Base-by-base conservation (phyloP, 2,329 filamentous ascomycete genomes). In the Mycosphaerella sp. region DNA sequence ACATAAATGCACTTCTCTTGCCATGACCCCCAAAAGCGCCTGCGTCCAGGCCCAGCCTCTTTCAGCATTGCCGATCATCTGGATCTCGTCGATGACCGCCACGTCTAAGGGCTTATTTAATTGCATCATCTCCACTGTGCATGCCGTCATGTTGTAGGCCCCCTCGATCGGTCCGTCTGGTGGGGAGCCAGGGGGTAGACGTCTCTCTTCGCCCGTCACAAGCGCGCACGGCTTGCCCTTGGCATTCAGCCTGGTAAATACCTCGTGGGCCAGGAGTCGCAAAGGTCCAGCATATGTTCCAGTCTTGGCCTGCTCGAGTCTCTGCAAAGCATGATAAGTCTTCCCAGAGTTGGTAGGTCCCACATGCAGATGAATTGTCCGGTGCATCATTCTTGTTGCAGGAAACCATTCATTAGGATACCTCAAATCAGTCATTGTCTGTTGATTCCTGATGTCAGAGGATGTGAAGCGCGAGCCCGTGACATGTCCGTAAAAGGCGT, bases 341-440 rank as follows among this genome's bases (percentile, higher is more conserved):
- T 98, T 98, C 54, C 93, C 93, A 0, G 93, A 97, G 70, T 98
- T 98, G 2, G 93, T 98, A 1, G 93, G 93, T 0, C 93, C 93
- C 47, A 98, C 90, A 65, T 98, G 93, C 17, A 98, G 76, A 73
- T 97, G 89, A 40, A 98, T 80, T 0, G 83, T 92, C 43, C 93
- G 80, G 65, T 91, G 87, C 63, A 93, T 77, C 44, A 82, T 78
- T 55, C 95, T 81, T 1, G 93, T 93, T 3, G 81, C 83, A 0
- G 92, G 89, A 67, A 86, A 97, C 92, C 92, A 97, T 69, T 98
- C 93, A 51, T 85, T 80, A 0, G 93, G 93, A 69, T 84, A 90
- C n/a, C 90, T 82, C 61, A 95, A 74, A 72, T 96, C 89, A n/a
- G 89, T 81, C 11, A 95, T 72, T 17, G 78, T 77, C 62, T 76